Percentiles rank a stretch among this genome's conserved stretches.
phyloP scores from a whole-genome alignment of 768 basidiomycete species.

The Rhizopogon salebrosus region DNA sequence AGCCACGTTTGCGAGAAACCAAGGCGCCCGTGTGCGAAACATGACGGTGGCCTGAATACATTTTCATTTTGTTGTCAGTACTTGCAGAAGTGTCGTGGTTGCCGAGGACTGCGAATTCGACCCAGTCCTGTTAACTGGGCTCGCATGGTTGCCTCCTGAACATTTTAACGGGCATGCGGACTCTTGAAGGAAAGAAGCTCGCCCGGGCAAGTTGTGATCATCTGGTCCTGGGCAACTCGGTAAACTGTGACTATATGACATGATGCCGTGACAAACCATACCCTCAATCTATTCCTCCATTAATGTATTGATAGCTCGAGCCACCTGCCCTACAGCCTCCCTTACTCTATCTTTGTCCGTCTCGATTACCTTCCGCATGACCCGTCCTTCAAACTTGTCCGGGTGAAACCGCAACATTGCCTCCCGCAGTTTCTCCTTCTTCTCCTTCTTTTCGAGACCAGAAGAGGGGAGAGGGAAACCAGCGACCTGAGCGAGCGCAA shows the following conservation, averaged over 20 bases:
- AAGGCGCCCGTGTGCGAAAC: neutral
- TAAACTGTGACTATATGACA: neutral
- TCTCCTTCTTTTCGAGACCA: conserved; percentile 36
- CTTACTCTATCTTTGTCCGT: conserved; percentile 45
- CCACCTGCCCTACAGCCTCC: conserved; percentile 62
- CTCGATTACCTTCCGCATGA: conserved; percentile 47
- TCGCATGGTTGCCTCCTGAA: too few relatives aligned
- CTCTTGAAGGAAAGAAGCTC: neutral
- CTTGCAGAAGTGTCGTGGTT: too few relatives aligned
- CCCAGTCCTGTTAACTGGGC: too few relatives aligned
- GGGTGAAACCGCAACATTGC: conserved; percentile 73
- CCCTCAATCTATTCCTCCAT: conserved; percentile 30
- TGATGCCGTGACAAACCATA: neutral
- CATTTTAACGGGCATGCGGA: neutral
- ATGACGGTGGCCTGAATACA: neutral
- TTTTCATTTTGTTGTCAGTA: too few relatives aligned
- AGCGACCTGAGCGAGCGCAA: neutral
- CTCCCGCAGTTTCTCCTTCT: conserved; percentile 62
- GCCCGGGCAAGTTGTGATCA: neutral
- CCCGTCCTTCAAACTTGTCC: conserved; percentile 75
- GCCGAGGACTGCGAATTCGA: too few relatives aligned
- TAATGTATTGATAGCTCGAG: conserved; percentile 51
- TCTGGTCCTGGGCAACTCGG: neutral
- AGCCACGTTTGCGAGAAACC: neutral
- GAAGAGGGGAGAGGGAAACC: conserved; percentile 7